Base-by-base conservation (phyloP, 106 monocot genomes). In the Posidonia australis region DNA sequence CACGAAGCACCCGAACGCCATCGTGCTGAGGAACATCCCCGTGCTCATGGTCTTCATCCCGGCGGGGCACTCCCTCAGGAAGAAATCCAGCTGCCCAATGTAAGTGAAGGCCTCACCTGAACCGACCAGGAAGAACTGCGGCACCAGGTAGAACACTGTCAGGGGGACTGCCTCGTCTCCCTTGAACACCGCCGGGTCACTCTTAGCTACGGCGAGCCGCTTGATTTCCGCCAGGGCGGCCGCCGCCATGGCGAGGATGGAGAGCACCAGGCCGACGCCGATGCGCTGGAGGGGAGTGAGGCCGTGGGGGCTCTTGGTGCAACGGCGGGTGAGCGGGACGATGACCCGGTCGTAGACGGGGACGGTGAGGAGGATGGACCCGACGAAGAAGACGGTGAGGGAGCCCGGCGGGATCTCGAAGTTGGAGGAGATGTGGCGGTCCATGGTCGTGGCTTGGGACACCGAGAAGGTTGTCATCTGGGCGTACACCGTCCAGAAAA, bases 41-140 rank as follows among this genome's bases (percentile, higher is more conserved):
- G 92, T 93, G 78, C 92, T 93, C 92, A 93, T 88, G 1, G 92
- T 85, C 67, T 93, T 93, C 92, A 93, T 93, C 66, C 82, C 68
- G 47, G 79, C 83, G 4, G 92, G 92, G 19, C 80, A 85, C 36
- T 88, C 88, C 20, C 85, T 78, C 21, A 93, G 85, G 82, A 92
- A 92, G 76, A 92, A 92, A 65, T 88, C 92, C 13, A 92, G 84
- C 69, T 85, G 84, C 1, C 92, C 92, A 0, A 88, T 81, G 57
- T 93, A 93, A 5, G 83, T 78, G 58, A 93, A 88, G 0, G 83
- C 85, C 64, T 93, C 92, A 1, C 92, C 92, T 1, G 78, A 64
- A 0, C 92, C 92, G 5, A 93, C 88, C 5, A 93, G 61, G 66
- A 80, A 77, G 69, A 77, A 93, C 78, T 93, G 92, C 13, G 88